Percentiles rank a stretch among this genome's conserved stretches.
Conservation (phyloP, 169 alveolate species). For the Theileria orientalis region DNA sequence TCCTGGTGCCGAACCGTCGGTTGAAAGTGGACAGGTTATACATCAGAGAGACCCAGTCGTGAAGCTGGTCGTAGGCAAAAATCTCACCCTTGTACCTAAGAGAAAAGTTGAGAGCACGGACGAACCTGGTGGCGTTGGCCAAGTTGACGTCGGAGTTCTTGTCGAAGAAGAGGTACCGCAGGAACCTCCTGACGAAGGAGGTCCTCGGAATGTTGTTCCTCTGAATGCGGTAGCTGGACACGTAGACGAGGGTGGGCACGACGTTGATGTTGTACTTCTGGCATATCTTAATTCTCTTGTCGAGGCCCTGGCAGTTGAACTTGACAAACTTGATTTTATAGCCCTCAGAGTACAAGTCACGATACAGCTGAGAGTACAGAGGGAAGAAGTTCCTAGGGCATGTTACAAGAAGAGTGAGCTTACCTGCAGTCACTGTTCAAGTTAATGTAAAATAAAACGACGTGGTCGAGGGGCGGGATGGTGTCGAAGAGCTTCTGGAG, state of each 20-base stretch:
- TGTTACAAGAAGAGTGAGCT: not conserved
- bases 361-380: conserved; percentile 22
- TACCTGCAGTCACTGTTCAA: conserved; percentile 35
- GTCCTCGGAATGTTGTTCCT: conserved; percentile 20
- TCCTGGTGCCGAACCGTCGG: conserved; percentile 9
- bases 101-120: too few relatives aligned
- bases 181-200: not conserved
- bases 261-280: conserved; percentile 32
- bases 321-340: conserved; percentile 20
- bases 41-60: conserved; percentile 47
- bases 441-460: conserved; percentile 37
- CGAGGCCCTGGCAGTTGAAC: conserved; percentile 42
- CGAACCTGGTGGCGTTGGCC: conserved; percentile 42
- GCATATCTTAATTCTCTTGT: conserved; percentile 23
- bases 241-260: conserved; percentile 51
- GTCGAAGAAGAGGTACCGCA: conserved; percentile 11
- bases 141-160: conserved; percentile 16
- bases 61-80: conserved; percentile 38
- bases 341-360: conserved; percentile 29
- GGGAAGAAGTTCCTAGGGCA: conserved; percentile 32
- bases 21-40: conserved; percentile 26
- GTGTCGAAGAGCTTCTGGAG: not conserved
- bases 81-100: conserved; percentile 57
- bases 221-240: conserved; percentile 24
- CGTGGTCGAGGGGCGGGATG: conserved; percentile 34